Evolutionary conservation across 176 grass and related monocot species (phyloP).

Genomic region (Alloteropsis semialata): DNA sequence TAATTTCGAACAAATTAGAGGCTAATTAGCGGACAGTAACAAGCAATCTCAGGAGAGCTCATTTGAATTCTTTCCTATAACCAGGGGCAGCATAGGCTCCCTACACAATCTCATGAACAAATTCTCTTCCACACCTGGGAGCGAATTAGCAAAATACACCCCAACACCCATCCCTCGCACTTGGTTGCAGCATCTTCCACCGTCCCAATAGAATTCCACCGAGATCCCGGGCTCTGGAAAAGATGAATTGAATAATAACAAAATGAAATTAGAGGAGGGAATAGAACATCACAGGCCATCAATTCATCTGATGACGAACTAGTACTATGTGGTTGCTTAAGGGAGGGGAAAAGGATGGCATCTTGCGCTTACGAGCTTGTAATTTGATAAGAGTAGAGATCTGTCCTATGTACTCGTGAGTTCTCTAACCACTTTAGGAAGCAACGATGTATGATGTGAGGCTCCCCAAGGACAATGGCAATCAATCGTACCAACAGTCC

Average conservation of each 20-base stretch:
- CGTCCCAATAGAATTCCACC: neutral
- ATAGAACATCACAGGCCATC: neutral
- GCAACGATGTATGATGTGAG: neutral
- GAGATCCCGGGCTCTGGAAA: constrained; percentile 21
- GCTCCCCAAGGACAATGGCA: neutral
- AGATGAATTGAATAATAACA: too few species aligned
- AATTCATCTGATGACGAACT: neutral
- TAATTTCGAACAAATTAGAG: constrained; percentile 11
- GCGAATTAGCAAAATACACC: constrained; percentile 33
- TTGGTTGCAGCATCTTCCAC: constrained; percentile 6
- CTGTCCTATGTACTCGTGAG: neutral
- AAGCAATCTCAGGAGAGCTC: constrained; percentile 27
- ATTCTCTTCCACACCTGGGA: constrained; percentile 25
- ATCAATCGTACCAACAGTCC: neutral
- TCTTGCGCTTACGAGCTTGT: neutral
- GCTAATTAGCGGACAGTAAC: constrained; percentile 31
- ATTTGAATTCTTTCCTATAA: constrained; percentile 20
- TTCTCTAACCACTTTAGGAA: neutral
- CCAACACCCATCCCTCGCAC: neutral
- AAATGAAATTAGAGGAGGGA: neutral
- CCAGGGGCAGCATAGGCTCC: constrained; percentile 5
- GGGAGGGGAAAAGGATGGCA: neutral
- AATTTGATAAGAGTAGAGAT: constrained; percentile 7
- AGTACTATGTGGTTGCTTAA: neutral
- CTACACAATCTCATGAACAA: constrained; percentile 30